Percentiles rank a stretch among this genome's conserved stretches.
phyloP scores from a whole-genome alignment of 176 grass and related monocot genomes.

The sorghum (Sorghum bicolor) region Sorghum_bicolor_NCBIv3 NC_012875.2:40465501-40466000 shows the following conservation, averaged over 20 bases:
- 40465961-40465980: slow-evolving; percentile 81
- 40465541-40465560: background rate
- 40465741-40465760: slow-evolving; percentile 1
- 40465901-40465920: slow-evolving; percentile 99
- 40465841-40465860: slow-evolving; percentile 95
- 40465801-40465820: slow-evolving; percentile 96
- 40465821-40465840: slow-evolving; percentile 66
- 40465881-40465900: slow-evolving; percentile 59
- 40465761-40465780: background rate
- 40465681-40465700: background rate
- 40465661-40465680: slow-evolving; percentile 4
- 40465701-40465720: slow-evolving; percentile 1
- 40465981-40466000: slow-evolving; percentile 80
- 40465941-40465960: slow-evolving; percentile 88
- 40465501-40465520: slow-evolving; percentile 26
- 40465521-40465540: slow-evolving; percentile 16
- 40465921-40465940: slow-evolving; percentile 96
- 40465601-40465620: slow-evolving; percentile 34
- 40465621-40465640: slow-evolving; percentile 35
- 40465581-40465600: slow-evolving; percentile 9
- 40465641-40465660: background rate
- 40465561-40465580: background rate
- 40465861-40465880: slow-evolving; percentile 54
- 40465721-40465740: slow-evolving; percentile 21
- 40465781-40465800: slow-evolving; percentile 93